Evolutionary conservation across 768 basidiomycete species (phyloP).

Genomic region (Russula sp.): DNA sequence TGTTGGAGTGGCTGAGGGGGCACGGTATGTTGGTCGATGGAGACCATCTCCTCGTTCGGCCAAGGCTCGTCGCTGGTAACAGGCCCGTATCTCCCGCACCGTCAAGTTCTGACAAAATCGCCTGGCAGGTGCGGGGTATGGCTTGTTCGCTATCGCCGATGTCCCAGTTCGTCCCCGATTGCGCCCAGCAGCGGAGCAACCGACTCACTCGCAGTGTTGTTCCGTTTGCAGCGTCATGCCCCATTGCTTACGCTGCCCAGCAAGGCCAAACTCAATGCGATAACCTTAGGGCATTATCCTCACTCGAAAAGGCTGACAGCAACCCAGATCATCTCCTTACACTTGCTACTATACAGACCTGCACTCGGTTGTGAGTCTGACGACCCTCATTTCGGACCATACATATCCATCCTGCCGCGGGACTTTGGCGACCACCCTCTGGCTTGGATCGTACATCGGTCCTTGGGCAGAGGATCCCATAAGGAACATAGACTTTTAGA

Average conservation of each 20-base stretch:
- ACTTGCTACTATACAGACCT: slow-evolving; percentile 67
- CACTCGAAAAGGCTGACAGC: slow-evolving; percentile 47
- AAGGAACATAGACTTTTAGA: slow-evolving; percentile 33
- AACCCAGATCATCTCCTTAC: slow-evolving; percentile 72
- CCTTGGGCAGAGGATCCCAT: slow-evolving; percentile 21
- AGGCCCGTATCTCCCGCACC: slow-evolving; percentile 8
- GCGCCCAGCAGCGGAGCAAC: neutral
- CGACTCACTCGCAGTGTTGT: neutral
- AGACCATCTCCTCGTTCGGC: slow-evolving; percentile 44
- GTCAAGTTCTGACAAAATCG: neutral
- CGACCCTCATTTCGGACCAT: slow-evolving; percentile 64
- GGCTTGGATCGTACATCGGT: slow-evolving; percentile 52
- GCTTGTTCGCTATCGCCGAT: slow-evolving; percentile 50
- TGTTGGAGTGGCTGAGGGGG: slow-evolving; percentile 20
- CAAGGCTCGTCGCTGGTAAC: slow-evolving; percentile 49
- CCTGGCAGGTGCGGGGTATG: slow-evolving; percentile 56
- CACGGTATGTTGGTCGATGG: slow-evolving; percentile 28
- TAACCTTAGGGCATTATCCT: slow-evolving; percentile 60
- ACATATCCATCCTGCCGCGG: slow-evolving; percentile 70
- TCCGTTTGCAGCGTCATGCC: slow-evolving; percentile 2
- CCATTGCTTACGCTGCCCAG: slow-evolving; percentile 66
- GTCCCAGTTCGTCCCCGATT: slow-evolving; percentile 36
- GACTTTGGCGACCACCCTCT: slow-evolving; percentile 77
- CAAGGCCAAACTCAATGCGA: slow-evolving; percentile 61
- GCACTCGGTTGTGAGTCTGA: slow-evolving; percentile 33